Percentiles rank a stretch among this genome's conserved stretches.
Evolutionary conservation across 2,329 filamentous ascomycete genomes (phyloP).

Genomic region (Cladosporium cucumerinum): DNA sequence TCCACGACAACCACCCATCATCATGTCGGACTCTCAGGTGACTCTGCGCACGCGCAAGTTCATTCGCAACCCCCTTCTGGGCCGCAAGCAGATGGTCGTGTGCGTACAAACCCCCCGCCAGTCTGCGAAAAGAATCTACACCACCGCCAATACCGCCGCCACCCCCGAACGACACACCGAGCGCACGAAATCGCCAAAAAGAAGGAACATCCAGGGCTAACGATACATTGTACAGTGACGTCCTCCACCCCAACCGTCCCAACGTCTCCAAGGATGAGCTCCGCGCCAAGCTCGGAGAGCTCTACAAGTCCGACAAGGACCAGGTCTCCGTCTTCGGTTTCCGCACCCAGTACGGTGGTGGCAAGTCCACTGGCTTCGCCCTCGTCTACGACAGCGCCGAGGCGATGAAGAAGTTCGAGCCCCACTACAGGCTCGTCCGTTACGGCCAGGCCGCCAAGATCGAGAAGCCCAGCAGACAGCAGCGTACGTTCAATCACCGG

Average conservation of each 20-base stretch:
- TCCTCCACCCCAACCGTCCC: slow-evolving; percentile 97
- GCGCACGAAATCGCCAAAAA: slow-evolving; percentile 12
- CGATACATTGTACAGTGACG: slow-evolving; percentile 64
- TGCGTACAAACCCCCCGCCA: slow-evolving; percentile 40
- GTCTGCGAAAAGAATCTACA: not conserved
- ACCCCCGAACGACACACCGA: slow-evolving; percentile 4
- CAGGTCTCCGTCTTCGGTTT: slow-evolving; percentile 98
- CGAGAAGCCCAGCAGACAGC: slow-evolving; percentile 97
- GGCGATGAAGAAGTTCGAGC: slow-evolving; percentile 99
- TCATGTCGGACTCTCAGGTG: slow-evolving; percentile 74
- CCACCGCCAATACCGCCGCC: not conserved
- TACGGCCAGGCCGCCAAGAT: slow-evolving; percentile 90
- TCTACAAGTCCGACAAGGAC: slow-evolving; percentile 99
- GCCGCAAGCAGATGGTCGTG: slow-evolving; percentile 99
- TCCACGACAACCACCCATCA: slow-evolving; percentile 53
- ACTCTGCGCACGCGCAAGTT: slow-evolving; percentile 93
- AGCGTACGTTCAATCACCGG: slow-evolving; percentile 69
- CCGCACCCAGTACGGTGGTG: slow-evolving; percentile 97
- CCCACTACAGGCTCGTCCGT: slow-evolving; percentile 92
- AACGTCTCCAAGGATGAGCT: slow-evolving; percentile 99
- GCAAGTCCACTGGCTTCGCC: slow-evolving; percentile 98
- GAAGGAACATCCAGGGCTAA: slow-evolving; percentile 13
- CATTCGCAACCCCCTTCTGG: slow-evolving; percentile 99
- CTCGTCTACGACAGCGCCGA: slow-evolving; percentile 98
- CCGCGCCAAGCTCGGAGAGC: slow-evolving; percentile 84